Evolutionary conservation across 805 yeast genomes (phyloP).

Genomic region (Saccharomycopsis babjevae): DNA sequence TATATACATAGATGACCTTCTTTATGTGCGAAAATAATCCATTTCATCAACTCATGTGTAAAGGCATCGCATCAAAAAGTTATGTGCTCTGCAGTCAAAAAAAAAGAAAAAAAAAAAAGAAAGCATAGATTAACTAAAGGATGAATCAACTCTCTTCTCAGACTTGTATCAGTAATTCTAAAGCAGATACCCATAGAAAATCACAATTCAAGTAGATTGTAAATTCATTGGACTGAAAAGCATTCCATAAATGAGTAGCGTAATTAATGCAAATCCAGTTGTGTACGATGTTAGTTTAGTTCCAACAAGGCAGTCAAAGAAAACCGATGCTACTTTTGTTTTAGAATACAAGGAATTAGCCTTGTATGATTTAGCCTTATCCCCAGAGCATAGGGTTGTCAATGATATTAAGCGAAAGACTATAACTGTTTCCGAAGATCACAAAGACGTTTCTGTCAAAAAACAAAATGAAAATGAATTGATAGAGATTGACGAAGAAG

Average conservation of each 20-base stretch:
- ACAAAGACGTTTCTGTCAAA: constrained; percentile 17
- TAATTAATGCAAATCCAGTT: constrained; percentile 86
- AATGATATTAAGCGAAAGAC: not conserved
- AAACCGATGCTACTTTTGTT: not conserved
- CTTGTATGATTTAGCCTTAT: not conserved
- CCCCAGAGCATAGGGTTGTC: not conserved
- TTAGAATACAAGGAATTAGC: constrained; percentile 19
- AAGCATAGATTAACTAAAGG: too few relatives aligned
- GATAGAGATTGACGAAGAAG: not conserved
- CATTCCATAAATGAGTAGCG: constrained; percentile 49
- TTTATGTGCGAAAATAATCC: too few relatives aligned
- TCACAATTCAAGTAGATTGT: too few relatives aligned
- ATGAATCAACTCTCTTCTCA: too few relatives aligned
- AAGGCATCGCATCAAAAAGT: too few relatives aligned
- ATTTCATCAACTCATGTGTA: too few relatives aligned
- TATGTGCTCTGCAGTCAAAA: too few relatives aligned
- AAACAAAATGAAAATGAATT: constrained; percentile 9
- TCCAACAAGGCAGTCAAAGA: constrained; percentile 47
- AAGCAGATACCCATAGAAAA: too few relatives aligned
- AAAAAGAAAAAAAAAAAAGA: too few relatives aligned
- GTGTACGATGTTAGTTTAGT: constrained; percentile 65
- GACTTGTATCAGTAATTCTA: too few relatives aligned
- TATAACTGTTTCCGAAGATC: constrained; percentile 12
- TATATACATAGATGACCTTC: too few relatives aligned
- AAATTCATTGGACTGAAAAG: too few relatives aligned